phyloP scores from a whole-genome alignment of 106 monocot genomes.

The Acorus gramineus region DNA sequence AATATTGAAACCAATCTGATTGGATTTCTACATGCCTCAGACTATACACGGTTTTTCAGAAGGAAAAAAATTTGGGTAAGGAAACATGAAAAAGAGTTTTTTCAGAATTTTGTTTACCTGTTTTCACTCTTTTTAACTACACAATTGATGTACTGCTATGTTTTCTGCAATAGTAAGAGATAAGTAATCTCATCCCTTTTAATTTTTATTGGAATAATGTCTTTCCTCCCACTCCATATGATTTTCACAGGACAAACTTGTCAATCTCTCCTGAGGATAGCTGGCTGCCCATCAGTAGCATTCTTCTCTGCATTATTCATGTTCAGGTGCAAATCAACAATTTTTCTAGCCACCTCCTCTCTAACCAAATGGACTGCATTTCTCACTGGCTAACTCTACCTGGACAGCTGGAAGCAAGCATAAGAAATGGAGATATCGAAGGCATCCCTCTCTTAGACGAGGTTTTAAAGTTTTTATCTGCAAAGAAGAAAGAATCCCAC shows the following conservation, averaged over 20 bases:
- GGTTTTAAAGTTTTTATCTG: slow-evolving; percentile 7
- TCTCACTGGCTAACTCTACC: background rate
- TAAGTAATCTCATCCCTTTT: no score
- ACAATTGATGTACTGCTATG: background rate
- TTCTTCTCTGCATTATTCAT: slow-evolving; percentile 63
- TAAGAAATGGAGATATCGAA: slow-evolving; percentile 43
- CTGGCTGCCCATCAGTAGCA: slow-evolving; percentile 83
- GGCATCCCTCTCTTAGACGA: slow-evolving; percentile 17
- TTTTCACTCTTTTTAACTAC: background rate
- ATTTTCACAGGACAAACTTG: slow-evolving; percentile 66
- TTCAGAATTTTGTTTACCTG: background rate
- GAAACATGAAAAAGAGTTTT: background rate
- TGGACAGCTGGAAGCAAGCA: slow-evolving; percentile 44
- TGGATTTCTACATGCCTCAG: no score
- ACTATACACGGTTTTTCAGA: no score
- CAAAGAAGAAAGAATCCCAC: slow-evolving; percentile 11
- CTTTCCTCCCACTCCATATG: no score
- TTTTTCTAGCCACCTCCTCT: no score
- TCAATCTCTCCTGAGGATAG: slow-evolving; percentile 83
- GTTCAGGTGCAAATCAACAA: slow-evolving; percentile 40
- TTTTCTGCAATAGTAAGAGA: background rate
- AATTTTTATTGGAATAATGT: no score
- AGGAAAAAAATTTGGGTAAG: no score
- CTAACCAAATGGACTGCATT: no score
- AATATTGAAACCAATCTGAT: no score